phyloP scores from a whole-genome alignment of 2,329 filamentous ascomycete species.

The Fusarium stilboides region DNA sequence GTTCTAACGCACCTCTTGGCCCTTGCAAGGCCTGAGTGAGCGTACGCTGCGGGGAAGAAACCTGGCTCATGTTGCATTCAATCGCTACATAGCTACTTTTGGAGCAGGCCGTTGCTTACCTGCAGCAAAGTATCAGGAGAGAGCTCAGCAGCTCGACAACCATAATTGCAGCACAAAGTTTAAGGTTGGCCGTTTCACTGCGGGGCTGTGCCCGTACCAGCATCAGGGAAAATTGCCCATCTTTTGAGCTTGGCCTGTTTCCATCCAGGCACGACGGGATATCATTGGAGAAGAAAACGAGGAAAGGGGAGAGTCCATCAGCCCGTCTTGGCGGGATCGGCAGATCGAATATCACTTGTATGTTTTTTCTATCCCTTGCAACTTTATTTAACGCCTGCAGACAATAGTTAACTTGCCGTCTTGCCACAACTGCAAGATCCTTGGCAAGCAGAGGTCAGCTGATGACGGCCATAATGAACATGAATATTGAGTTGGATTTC shows the following conservation, averaged over 20 bases:
- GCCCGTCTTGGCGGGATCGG: constrained; percentile 26
- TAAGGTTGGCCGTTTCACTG: constrained; percentile 23
- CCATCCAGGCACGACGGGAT: constrained; percentile 9
- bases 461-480: neutral
- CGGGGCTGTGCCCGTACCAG: constrained; percentile 1
- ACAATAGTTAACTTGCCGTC: constrained; percentile 12
- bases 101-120: constrained; percentile 5
- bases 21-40: neutral
- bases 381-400: constrained; percentile 7
- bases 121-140: constrained; percentile 31
- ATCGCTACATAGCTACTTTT: neutral
- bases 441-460: constrained; percentile 26
- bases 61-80: constrained; percentile 2
- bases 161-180: constrained; percentile 3
- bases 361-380: neutral
- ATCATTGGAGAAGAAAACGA: constrained; percentile 12
- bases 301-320: neutral
- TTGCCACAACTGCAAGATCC: constrained; percentile 32
- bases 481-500: constrained; percentile 1
- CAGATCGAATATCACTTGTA: constrained; percentile 13
- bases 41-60: constrained; percentile 17
- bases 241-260: neutral
- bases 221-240: neutral
- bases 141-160: neutral
- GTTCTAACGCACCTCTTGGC: neutral